Conservation (phyloP, 164 flowering plant species). For the Taxillus chinensis region DNA sequence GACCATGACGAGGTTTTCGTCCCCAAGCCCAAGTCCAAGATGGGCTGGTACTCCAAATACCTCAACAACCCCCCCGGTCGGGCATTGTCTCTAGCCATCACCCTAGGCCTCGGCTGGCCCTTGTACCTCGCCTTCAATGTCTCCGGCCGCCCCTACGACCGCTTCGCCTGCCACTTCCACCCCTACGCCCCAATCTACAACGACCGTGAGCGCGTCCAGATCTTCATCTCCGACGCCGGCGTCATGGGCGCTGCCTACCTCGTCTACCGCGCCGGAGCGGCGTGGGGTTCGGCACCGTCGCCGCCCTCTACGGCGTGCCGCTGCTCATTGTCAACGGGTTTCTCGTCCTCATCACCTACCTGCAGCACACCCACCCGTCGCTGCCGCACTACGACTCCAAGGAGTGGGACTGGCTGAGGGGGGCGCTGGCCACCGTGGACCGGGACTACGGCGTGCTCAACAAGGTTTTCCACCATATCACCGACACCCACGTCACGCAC, state of each 20-base stretch:
- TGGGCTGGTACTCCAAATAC: conserved; percentile 48
- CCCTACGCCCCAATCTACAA: conserved; percentile 68
- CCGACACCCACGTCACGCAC: conserved; percentile 79
- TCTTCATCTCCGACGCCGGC: conserved; percentile 59
- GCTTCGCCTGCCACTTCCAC: conserved; percentile 75
- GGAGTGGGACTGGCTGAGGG: conserved; percentile 90
- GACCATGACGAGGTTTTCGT: conserved; percentile 83
- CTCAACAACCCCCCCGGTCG: conserved; percentile 68
- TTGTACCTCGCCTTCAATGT: conserved; percentile 66
- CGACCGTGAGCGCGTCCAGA: conserved; percentile 55
- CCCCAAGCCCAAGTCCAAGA: conserved; percentile 45
- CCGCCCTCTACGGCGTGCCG: conserved; percentile 55
- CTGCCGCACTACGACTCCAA: conserved; percentile 70
- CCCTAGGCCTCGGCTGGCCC: conserved; percentile 72
- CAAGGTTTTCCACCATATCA: conserved; percentile 74
- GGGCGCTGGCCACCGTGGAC: conserved; percentile 76
- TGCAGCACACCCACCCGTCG: conserved; percentile 84
- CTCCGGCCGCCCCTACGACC: conserved; percentile 59
- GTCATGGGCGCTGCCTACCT: conserved; percentile 32
- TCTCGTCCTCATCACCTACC: conserved; percentile 59
- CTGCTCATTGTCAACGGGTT: conserved; percentile 62
- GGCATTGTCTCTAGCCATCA: conserved; percentile 30
- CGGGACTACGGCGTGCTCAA: conserved; percentile 71
- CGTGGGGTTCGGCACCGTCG: conserved; percentile 41
- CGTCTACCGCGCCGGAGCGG: conserved; percentile 28